phyloP scores from a whole-genome alignment of 164 flowering plant species.

The Cinnamomum chago region DNA sequence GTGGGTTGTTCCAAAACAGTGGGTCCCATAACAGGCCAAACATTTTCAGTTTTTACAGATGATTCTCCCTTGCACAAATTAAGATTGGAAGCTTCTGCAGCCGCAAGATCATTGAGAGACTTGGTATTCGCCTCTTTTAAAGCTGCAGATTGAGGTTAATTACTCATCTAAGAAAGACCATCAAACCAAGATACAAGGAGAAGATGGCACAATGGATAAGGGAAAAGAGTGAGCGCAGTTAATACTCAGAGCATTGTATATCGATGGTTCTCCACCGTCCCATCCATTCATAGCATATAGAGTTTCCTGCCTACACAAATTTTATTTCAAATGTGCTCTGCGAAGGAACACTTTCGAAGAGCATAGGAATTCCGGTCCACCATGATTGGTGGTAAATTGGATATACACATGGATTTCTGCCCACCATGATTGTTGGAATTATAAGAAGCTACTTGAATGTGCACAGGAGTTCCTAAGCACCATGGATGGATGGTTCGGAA shows the following conservation, averaged over 20 bases:
- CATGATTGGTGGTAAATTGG: not conserved
- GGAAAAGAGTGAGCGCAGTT: not conserved
- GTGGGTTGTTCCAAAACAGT: conserved; percentile 13
- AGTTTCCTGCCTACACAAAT: not conserved
- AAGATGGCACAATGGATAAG: not conserved
- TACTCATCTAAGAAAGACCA: not conserved
- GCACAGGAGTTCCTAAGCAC: too few species aligned
- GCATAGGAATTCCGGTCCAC: not conserved
- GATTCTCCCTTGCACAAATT: conserved; percentile 16
- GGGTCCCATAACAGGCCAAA: conserved; percentile 14
- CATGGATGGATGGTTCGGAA: too few species aligned
- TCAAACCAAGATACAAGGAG: not conserved
- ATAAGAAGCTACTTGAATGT: too few species aligned
- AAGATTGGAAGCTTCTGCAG: conserved; percentile 14
- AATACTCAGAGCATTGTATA: not conserved
- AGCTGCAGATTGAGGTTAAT: conserved; percentile 28
- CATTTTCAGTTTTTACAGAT: conserved; percentile 17
- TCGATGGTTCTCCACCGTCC: not conserved
- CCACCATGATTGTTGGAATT: too few species aligned
- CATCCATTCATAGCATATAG: not conserved
- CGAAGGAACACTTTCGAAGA: not conserved
- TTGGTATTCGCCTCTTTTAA: conserved; percentile 16
- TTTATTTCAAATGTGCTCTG: not conserved
- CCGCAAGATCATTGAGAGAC: conserved; percentile 8
- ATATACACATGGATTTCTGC: not conserved